A percentile compares a stretch with the other conserved stretches of the same genome.
Conservation (phyloP, 176 grass and related monocot species). For the Canna indica region DNA sequence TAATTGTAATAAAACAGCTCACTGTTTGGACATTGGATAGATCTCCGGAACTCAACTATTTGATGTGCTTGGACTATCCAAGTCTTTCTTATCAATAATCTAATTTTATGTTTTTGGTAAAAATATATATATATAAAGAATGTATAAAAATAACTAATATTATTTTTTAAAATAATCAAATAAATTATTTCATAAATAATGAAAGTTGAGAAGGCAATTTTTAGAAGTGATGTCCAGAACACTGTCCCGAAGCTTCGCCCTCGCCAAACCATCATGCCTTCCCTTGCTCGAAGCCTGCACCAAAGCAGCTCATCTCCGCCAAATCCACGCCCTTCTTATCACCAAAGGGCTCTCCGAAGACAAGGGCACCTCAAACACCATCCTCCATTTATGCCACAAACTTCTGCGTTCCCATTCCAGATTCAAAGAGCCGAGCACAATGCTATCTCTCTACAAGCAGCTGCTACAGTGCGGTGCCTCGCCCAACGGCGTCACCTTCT, state of each 20-base stretch:
- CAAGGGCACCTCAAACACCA: background rate
- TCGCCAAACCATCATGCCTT: background rate
- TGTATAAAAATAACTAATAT: too few relatives aligned
- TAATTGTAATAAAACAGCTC: too few relatives aligned
- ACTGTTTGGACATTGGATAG: too few relatives aligned
- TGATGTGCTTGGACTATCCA: too few relatives aligned
- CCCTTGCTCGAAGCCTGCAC: constrained; percentile 5
- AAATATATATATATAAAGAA: too few relatives aligned
- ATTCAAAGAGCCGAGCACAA: background rate
- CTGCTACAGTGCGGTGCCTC: background rate
- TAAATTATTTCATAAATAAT: too few relatives aligned
- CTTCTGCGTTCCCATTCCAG: constrained; percentile 1
- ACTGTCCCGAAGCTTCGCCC: background rate
- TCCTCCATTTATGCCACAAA: background rate
- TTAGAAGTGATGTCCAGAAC: background rate
- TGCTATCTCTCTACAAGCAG: constrained; percentile 1
- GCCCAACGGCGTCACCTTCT: constrained; percentile 16
- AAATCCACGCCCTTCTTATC: background rate
- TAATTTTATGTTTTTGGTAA: too few relatives aligned
- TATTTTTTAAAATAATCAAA: too few relatives aligned
- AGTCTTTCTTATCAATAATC: too few relatives aligned
- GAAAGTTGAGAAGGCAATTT: too few relatives aligned
- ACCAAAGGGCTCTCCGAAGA: background rate
- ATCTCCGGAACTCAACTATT: too few relatives aligned
- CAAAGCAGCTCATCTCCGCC: background rate